Evolutionary conservation across 2,329 filamentous ascomycete species (phyloP), one percentile per base, ranked within the genome.

Genomic region (Fusarium sp.): DNA sequence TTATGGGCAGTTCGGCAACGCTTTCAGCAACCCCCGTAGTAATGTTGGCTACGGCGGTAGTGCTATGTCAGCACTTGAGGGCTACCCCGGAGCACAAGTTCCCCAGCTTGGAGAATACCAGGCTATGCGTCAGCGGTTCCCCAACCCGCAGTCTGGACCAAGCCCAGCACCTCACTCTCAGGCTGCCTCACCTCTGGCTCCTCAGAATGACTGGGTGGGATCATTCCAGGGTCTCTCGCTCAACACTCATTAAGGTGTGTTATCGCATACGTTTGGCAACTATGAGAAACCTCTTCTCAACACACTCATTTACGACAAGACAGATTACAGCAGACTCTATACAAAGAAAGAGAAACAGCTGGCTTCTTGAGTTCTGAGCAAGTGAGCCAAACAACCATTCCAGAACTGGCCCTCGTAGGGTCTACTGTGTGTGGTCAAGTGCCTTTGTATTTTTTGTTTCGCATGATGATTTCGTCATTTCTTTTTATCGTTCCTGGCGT

Each of bases 141-240:
- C 83, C 4, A 80, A 80, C 23, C 78, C 81, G 3, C 77, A 79
- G 61, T 73, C 71, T 7, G 71, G 79, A 23, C 73, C 81, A 7
- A 80, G 75, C 55, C 77, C 75, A 11, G 58, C 70, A 10, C 74
- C 77, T 23, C 78, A 79, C 51, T 70, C 76, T 10, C 82, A 83
- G 56, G 76, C 75, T n/a, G 65, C 80, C 65, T 79, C 78, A 62
- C 73, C 79, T 68, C 78, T 85, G 58, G 75, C 77, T 50, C 76
- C 78, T 30, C 83, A 84, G 72, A 81, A 83, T 47, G 89, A 91
- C 49, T 92, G 90, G 89, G 79, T 84, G 25, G 81, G 82, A 53
- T 79, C 84, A 7, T 92, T 93, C 76, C 90, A 93, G 76, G 87
- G 90, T 11, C 80, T 94, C 19, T 94, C 91, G 3, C 84, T 94